Evolutionary conservation across 768 basidiomycete species (phyloP).

Genomic region (Lactifluus hygrophoroides): DNA sequence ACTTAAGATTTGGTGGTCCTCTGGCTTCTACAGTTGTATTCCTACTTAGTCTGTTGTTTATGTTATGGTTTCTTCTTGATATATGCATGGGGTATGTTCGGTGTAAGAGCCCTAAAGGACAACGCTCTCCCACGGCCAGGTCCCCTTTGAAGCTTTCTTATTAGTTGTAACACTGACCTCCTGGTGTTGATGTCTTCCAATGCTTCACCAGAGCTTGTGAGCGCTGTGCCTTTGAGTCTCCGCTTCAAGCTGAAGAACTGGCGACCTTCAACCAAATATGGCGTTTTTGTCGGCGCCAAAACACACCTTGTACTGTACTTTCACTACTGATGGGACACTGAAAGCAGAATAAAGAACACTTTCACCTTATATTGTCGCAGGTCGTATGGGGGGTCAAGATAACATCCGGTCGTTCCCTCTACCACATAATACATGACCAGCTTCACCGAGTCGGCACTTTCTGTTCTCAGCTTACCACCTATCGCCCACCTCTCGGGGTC

Average conservation of each 20-base stretch:
- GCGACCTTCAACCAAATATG: slow-evolving; percentile 10
- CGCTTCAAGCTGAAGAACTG: not conserved
- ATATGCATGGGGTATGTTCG: too few species aligned
- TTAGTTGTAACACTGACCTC: too few species aligned
- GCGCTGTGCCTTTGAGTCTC: too few species aligned
- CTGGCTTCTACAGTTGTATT: too few species aligned
- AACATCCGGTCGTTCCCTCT: not conserved
- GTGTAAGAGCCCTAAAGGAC: too few species aligned
- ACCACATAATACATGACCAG: not conserved
- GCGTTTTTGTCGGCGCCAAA: not conserved
- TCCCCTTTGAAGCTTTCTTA: too few species aligned
- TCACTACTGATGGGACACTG: not conserved
- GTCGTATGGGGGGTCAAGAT: not conserved
- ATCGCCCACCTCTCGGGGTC: not conserved
- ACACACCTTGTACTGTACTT: not conserved
- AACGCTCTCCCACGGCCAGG: too few species aligned
- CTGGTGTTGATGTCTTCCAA: too few species aligned
- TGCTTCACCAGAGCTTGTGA: too few species aligned
- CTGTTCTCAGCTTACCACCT: not conserved
- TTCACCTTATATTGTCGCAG: not conserved
- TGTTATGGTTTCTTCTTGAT: too few species aligned
- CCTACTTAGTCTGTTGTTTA: too few species aligned
- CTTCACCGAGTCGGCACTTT: slow-evolving; percentile 8
- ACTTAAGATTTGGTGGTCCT: too few species aligned
- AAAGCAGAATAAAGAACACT: slow-evolving; percentile 2